Base-by-base conservation (phyloP, 108 stramenopile genomes). In the Aurantiochytrium sp. region DNA sequence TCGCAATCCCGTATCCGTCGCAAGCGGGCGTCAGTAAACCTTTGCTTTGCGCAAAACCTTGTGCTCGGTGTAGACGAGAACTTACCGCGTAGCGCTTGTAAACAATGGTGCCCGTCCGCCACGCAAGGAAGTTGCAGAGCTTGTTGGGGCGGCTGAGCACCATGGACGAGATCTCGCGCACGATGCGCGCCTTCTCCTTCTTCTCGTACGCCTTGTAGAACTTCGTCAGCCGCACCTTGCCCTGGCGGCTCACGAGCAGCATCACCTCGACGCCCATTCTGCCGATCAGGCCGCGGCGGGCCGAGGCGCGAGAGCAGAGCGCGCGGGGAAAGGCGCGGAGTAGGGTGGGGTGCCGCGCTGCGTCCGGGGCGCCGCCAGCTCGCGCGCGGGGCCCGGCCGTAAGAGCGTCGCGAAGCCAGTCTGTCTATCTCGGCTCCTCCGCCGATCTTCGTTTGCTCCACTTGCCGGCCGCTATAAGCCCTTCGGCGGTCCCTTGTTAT, bases 81-180 rank as follows among this genome's bases (percentile, higher is more conserved):
- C 59, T 65, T 65, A 65, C 59, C 0, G 59, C 88, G 52, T 53
- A 90, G 86, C 93, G 86, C 89, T 92, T 92, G 91, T 94, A 94
- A 21, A 94, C 90, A 8, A 94, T 90, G 55, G 92, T 94, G 68
- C 93, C 88, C 37, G 91, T 92, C 50, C 92, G 24, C 93, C 93
- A 94, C 88, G 93, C 93, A 3, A 94, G 87, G 53, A 94, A 94
- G 88, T 93, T 94, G 87, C 93, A 93, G 91, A 94, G 91, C 86
- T 92, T 93, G 45, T 89, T 89, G 1, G 93, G 91, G 24, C 93
- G 55, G 54, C 89, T 88, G 37, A 94, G 91, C 48, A 94, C 93
- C 52, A 91, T 87, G 39, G 92, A 89, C 22, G 93, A 90, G 45
- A 93, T 52, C 90, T 93, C 93, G 32, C 94, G 89, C 34, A 92